phyloP scores from a whole-genome alignment of 2,329 filamentous ascomycete species.

The Leptographium galeiforme region DNA sequence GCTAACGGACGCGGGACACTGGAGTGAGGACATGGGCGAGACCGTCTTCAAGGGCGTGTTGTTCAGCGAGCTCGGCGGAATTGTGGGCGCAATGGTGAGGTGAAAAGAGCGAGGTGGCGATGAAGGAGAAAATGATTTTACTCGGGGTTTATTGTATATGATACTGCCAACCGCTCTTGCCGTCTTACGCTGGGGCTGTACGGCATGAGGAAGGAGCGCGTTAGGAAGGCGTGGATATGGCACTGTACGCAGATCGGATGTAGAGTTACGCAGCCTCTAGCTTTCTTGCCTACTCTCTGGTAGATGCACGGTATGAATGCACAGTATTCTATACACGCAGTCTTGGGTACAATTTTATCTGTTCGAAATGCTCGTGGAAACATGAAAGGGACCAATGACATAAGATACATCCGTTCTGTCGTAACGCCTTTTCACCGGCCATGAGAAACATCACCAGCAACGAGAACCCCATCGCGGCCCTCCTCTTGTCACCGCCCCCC shows the following conservation, averaged over 20 bases:
- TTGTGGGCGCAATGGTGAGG: slow-evolving; percentile 39
- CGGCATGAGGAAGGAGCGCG: no score
- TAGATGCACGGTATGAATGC: no score
- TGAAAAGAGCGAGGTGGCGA: not conserved
- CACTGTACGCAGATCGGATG: no score
- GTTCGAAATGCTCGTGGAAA: not conserved
- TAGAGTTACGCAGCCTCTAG: no score
- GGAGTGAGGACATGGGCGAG: slow-evolving; percentile 69
- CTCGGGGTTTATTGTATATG: not conserved
- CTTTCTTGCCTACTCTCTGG: no score
- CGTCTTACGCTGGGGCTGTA: no score
- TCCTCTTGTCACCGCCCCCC: not conserved
- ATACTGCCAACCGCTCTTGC: no score
- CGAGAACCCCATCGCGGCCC: not conserved
- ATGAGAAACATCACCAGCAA: slow-evolving; percentile 1
- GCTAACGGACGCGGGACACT: slow-evolving; percentile 58
- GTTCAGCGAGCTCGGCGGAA: slow-evolving; percentile 58
- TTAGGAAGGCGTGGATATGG: no score
- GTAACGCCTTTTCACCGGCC: slow-evolving; percentile 2
- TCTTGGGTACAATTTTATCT: not conserved
- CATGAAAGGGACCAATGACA: not conserved
- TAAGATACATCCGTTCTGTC: not conserved
- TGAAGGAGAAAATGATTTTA: not conserved
- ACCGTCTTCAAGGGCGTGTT: slow-evolving; percentile 62
- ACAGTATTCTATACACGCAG: not conserved